Percentiles rank a stretch among this genome's conserved stretches.
Conservation (phyloP, 2,329 filamentous ascomycete genomes). For the Pleoardoris graminearum region DNA sequence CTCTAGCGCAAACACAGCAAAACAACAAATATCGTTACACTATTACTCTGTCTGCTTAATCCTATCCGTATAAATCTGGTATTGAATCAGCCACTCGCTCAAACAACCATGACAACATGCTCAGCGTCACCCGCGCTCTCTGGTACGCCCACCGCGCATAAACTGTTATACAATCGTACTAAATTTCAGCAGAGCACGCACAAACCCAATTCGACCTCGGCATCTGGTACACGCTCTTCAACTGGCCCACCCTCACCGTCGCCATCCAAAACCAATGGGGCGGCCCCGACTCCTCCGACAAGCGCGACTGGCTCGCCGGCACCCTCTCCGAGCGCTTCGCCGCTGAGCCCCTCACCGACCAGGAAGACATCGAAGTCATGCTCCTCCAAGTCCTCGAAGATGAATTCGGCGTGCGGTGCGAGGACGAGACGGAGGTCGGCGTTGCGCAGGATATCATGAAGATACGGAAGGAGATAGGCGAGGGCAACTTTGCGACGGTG, state of each 20-base stretch:
- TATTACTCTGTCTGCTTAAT: background rate
- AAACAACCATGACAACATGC: slow-evolving; percentile 15
- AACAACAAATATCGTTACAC: background rate
- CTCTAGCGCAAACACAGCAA: background rate
- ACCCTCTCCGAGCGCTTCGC: slow-evolving; percentile 79
- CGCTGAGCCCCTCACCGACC: slow-evolving; percentile 64
- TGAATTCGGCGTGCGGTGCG: slow-evolving; percentile 91
- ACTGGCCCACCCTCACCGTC: slow-evolving; percentile 86
- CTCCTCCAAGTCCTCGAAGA: slow-evolving; percentile 90
- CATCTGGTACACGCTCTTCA: slow-evolving; percentile 80
- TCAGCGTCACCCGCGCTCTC: slow-evolving; percentile 9
- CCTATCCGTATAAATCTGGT: background rate
- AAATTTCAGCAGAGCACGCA: slow-evolving; percentile 25
- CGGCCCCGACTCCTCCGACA: slow-evolving; percentile 78
- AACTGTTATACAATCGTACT: background rate
- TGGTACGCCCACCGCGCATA: slow-evolving; percentile 1
- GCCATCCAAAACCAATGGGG: slow-evolving; percentile 89
- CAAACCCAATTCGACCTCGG: slow-evolving; percentile 70
- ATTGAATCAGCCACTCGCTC: background rate
- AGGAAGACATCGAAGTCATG: slow-evolving; percentile 79
- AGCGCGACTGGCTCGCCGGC: slow-evolving; percentile 95
- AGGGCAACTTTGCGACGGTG: slow-evolving; percentile 68
- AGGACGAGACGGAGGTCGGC: slow-evolving; percentile 80
- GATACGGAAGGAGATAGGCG: slow-evolving; percentile 65
- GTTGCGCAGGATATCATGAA: slow-evolving; percentile 74